Evolutionary conservation across 768 basidiomycete genomes (phyloP).

Genomic region (Arthromyces matolae): DNA sequence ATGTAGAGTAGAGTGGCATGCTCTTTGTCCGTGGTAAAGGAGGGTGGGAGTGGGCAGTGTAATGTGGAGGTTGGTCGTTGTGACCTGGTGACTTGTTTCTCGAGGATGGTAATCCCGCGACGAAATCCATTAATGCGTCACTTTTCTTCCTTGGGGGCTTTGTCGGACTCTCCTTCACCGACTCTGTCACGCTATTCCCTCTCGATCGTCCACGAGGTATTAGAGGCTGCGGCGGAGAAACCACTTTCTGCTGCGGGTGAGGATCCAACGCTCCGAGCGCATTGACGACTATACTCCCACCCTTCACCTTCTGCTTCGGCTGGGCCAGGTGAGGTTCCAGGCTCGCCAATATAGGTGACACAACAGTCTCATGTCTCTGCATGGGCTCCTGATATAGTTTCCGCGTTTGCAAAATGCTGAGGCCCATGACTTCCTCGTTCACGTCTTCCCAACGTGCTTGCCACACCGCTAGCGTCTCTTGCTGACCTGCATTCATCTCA

Average conservation of each 20-base stretch:
- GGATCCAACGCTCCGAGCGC: conserved; percentile 28
- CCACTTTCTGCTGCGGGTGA: conserved; percentile 16
- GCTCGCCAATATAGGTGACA: conserved; percentile 7
- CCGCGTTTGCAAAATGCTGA: conserved; percentile 29
- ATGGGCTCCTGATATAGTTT: conserved; percentile 24
- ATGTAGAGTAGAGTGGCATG: conserved; percentile 42
- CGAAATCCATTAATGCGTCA: conserved; percentile 14
- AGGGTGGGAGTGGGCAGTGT: background rate
- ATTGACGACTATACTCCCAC: conserved; percentile 11
- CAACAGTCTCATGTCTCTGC: conserved; percentile 6
- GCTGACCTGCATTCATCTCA: conserved; percentile 60
- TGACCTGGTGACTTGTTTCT: conserved; percentile 7
- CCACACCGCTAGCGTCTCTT: conserved; percentile 75
- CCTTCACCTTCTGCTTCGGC: conserved; percentile 5
- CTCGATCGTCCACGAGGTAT: conserved; percentile 22
- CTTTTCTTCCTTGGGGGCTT: conserved; percentile 18
- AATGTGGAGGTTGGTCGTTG: no score
- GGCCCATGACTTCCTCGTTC: conserved; percentile 40
- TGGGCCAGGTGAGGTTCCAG: conserved; percentile 16
- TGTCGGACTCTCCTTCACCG: conserved; percentile 7
- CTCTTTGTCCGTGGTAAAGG: conserved; percentile 45
- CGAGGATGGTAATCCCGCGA: conserved; percentile 8
- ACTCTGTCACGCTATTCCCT: conserved; percentile 22
- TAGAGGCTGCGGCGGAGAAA: conserved; percentile 28
- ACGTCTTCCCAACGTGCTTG: conserved; percentile 64